A percentile compares a stretch with the other conserved stretches of the same genome.
phyloP scores from a whole-genome alignment of 2,329 filamentous ascomycete genomes.

The Lachnellula suecica region DNA sequence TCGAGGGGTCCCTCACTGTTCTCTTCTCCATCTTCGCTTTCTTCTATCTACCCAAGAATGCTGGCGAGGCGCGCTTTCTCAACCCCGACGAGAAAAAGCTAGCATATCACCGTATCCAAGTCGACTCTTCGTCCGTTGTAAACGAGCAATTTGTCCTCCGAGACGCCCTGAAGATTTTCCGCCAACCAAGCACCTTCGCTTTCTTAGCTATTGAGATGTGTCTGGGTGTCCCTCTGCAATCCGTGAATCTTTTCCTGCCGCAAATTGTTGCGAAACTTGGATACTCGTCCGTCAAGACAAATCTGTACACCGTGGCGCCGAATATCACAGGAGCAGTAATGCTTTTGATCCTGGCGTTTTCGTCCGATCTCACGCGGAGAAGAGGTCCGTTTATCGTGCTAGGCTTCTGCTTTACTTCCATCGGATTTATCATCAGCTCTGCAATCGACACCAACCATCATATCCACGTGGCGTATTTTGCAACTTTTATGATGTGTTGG shows the following conservation, averaged over 20 bases:
- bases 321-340: slow-evolving; percentile 73
- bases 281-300: slow-evolving; percentile 58
- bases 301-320: slow-evolving; percentile 79
- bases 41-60: slow-evolving; percentile 35
- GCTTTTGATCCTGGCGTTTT: slow-evolving; percentile 70
- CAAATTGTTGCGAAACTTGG: slow-evolving; percentile 53
- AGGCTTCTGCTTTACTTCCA: slow-evolving; percentile 72
- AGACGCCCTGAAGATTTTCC: slow-evolving; percentile 53
- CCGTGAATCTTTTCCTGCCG: slow-evolving; percentile 52
- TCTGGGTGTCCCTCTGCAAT: slow-evolving; percentile 58
- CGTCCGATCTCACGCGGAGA: slow-evolving; percentile 53
- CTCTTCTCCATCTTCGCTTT: slow-evolving; percentile 35
- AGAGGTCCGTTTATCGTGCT: slow-evolving; percentile 67
- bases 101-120: slow-evolving; percentile 34
- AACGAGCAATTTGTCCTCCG: slow-evolving; percentile 50
- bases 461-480: slow-evolving; percentile 60
- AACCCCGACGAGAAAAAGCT: slow-evolving; percentile 32
- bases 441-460: slow-evolving; percentile 56
- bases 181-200: slow-evolving; percentile 39
- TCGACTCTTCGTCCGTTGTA: slow-evolving; percentile 65
- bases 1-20: slow-evolving; percentile 37
- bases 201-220: slow-evolving; percentile 57
- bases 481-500: slow-evolving; percentile 67
- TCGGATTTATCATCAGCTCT: slow-evolving; percentile 77
- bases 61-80: slow-evolving; percentile 31